phyloP scores from a whole-genome alignment of 139 green algal genomes.

The Closterium sp. region DNA sequence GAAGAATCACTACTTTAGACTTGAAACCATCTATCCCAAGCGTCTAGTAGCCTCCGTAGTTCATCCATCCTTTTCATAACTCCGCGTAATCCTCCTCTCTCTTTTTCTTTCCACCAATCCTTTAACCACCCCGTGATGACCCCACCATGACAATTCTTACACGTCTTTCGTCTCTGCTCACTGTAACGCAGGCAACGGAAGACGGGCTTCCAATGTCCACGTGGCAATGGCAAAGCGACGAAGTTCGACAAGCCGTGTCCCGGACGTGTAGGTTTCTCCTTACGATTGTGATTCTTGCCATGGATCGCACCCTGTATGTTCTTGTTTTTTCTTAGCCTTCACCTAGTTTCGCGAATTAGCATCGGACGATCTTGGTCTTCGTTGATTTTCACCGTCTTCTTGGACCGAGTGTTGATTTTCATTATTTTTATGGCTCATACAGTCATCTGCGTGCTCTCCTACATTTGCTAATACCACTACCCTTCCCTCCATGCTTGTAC shows the following conservation, averaged over 20 bases:
- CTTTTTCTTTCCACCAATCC: neutral
- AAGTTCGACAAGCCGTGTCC: conserved; percentile 64
- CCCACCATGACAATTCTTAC: neutral
- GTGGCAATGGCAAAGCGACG: conserved; percentile 75
- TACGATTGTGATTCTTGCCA: neutral
- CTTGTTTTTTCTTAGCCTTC: neutral
- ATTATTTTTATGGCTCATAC: neutral
- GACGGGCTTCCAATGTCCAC: conserved; percentile 85
- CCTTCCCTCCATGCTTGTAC: neutral
- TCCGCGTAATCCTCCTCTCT: neutral
- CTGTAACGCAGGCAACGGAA: conserved; percentile 73
- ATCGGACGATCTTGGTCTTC: neutral
- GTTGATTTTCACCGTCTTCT: neutral
- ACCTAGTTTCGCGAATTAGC: neutral
- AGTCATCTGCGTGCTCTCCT: neutral
- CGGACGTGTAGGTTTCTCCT: conserved; percentile 65
- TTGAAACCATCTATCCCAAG: neutral
- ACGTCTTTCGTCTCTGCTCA: neutral
- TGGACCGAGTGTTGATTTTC: neutral
- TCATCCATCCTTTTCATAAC: neutral
- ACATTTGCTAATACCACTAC: neutral
- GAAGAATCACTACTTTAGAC: neutral
- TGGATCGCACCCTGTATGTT: neutral
- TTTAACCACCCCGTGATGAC: neutral
- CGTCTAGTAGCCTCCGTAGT: neutral